phyloP scores from a whole-genome alignment of 1,284 basidiomycete genomes.

The Cryptococcus floricola region DNA sequence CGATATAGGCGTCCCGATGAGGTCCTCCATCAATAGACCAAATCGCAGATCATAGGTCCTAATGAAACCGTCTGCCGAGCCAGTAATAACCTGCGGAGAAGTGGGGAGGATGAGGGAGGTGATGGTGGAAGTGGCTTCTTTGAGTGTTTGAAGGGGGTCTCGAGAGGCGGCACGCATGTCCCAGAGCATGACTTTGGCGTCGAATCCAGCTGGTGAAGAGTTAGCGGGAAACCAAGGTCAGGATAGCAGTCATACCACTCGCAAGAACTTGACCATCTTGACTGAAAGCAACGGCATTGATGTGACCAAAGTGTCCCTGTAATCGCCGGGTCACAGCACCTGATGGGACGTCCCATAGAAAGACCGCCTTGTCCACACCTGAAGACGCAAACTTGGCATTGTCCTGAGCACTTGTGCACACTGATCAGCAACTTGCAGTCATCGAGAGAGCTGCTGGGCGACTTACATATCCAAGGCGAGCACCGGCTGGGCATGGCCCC shows the following conservation, averaged over 20 bases:
- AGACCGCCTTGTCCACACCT: conserved; percentile 87
- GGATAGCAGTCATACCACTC: conserved; percentile 59
- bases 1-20: conserved; percentile 83
- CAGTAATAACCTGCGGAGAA: conserved; percentile 64
- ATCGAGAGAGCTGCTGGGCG: background rate
- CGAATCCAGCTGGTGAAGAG: conserved; percentile 51
- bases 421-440: background rate
- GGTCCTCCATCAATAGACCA: conserved; percentile 83
- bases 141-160: conserved; percentile 81
- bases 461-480: conserved; percentile 80
- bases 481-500: conserved; percentile 90
- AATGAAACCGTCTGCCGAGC: conserved; percentile 85
- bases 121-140: conserved; percentile 85
- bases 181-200: conserved; percentile 83
- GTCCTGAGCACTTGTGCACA: conserved; percentile 67
- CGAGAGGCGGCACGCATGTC: conserved; percentile 77
- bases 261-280: conserved; percentile 77
- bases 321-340: conserved; percentile 77
- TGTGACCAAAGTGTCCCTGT: conserved; percentile 81
- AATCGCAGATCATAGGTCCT: conserved; percentile 90
- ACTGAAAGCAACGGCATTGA: conserved; percentile 80
- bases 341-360: conserved; percentile 90
- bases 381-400: conserved; percentile 91
- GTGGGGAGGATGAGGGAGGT: conserved; percentile 68
- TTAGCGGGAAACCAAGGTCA: background rate